Evolutionary conservation across 306 rosid genomes (phyloP), one percentile per base, ranked within the genome.

Genomic region (Cucurbita pepo): DNA sequence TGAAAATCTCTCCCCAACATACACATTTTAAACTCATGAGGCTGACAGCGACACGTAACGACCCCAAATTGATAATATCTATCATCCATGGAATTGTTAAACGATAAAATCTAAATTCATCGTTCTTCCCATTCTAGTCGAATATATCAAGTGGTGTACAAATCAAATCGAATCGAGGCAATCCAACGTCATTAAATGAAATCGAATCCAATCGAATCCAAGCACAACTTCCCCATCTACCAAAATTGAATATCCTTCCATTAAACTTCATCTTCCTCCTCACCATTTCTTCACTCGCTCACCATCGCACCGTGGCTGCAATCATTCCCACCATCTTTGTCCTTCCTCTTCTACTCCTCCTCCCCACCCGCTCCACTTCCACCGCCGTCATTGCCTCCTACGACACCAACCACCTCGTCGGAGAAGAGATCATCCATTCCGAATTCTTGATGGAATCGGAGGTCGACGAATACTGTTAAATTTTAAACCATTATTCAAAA

Each of bases 401-500:
- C 52, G 0, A 63, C 34, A 1, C 5, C 34, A n/a, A 34, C 30
- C 41, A 15, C 10, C 71, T 64, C 6, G 37, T 19, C 5, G 5
- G 71, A 41, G 53, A 64, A 4, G 37, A 41, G 0, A 10, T 11
- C 10, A 7, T 5, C 0, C 10, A 10, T 11, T 18, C 10, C n/a
- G 38, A 64, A 45, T 64, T 64, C 25, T 9, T 64, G 36, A 64
- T 64, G 71, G 71, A 64, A 40, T 18, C 53, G 18, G 53, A 64
- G 71, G 6, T 64, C 4, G 15, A 37, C 18, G 18, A 13, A 64
- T 64, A 37, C 37, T 64, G 71, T 9, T 11, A 0, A 3, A 2
- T 4, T 64, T 0, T 5, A 5, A 18, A 4, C 43, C 2, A 0
- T 10, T n/a, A 8, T 0, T 0, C 25, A 3, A 0, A 4, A 0